phyloP scores from a whole-genome alignment of 371 early-diverging fungal genomes.

The Mucor indicus region DNA sequence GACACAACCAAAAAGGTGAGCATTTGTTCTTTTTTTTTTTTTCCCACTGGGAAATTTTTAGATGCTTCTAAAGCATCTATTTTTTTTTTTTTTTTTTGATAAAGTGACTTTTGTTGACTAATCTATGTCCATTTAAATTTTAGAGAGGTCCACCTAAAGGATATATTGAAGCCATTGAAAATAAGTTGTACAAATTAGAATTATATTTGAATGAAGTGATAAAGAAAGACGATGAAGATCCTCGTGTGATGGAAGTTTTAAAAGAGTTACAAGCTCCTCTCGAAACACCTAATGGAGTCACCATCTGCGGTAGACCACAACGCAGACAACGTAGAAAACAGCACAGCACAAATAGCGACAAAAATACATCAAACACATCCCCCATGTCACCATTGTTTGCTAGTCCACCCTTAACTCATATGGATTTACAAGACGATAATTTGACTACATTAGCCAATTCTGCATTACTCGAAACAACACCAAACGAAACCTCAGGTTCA shows the following conservation, averaged over 20 bases:
- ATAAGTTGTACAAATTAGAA: slow-evolving; percentile 59
- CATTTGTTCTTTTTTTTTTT: neutral
- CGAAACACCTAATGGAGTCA: slow-evolving; percentile 37
- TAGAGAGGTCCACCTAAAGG: slow-evolving; percentile 67
- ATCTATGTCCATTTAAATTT: neutral
- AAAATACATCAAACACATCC: neutral
- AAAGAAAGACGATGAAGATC: slow-evolving; percentile 34
- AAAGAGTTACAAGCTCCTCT: slow-evolving; percentile 53
- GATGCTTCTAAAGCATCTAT: neutral
- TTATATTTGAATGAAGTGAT: slow-evolving; percentile 47
- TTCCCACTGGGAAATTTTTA: neutral
- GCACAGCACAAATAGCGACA: neutral
- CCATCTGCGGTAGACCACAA: slow-evolving; percentile 35
- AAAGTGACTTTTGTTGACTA: neutral
- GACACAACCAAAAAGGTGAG: slow-evolving; percentile 46
- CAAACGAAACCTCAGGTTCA: slow-evolving; percentile 31
- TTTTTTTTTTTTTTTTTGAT: neutral
- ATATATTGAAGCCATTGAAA: slow-evolving; percentile 72
- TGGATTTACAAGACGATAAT: neutral
- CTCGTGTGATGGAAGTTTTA: slow-evolving; percentile 46
- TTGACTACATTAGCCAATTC: neutral
- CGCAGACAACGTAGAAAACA: slow-evolving; percentile 32
- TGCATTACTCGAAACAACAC: slow-evolving; percentile 3
- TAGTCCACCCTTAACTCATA: slow-evolving; percentile 10
- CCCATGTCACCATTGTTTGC: slow-evolving; percentile 5